Conservation (phyloP, 306 rosid species). For the Lablab purpureus region DNA sequence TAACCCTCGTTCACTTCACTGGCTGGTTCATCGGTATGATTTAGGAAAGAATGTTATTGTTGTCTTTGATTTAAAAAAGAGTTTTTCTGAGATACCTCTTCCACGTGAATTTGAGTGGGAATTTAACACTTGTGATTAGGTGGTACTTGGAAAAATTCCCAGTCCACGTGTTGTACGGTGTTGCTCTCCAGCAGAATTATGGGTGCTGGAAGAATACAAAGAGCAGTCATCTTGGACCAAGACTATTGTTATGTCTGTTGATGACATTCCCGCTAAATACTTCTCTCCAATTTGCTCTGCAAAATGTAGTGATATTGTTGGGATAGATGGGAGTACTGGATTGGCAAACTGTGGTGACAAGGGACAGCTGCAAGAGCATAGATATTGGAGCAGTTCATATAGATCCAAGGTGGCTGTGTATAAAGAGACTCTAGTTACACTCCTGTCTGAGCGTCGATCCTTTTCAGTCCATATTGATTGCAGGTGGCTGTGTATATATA, state of each 20-base stretch:
- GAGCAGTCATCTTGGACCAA: slow-evolving; percentile 43
- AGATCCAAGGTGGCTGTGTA: neutral
- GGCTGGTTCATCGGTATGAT: neutral
- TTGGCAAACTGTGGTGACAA: slow-evolving; percentile 25
- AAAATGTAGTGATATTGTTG: slow-evolving; percentile 25
- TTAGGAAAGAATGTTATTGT: neutral
- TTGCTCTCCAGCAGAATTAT: neutral
- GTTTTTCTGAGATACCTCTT: slow-evolving; percentile 8
- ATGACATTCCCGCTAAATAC: neutral
- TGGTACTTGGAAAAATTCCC: slow-evolving; percentile 23
- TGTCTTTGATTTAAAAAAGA: slow-evolving; percentile 39
- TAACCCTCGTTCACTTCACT: neutral
- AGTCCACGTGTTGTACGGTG: neutral
- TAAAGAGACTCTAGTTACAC: slow-evolving; percentile 40
- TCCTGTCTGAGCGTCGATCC: neutral
- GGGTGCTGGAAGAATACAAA: slow-evolving; percentile 44
- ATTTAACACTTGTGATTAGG: neutral
- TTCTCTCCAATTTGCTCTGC: slow-evolving; percentile 26
- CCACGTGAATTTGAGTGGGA: neutral
- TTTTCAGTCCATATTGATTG: no score
- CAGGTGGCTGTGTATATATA: slow-evolving; percentile 12
- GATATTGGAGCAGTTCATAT: neutral
- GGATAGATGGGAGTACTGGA: neutral
- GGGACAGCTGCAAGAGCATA: slow-evolving; percentile 23
- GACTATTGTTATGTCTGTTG: slow-evolving; percentile 3